phyloP scores from a whole-genome alignment of 2,329 filamentous ascomycete species.

The Penicillium hesseltinei region DNA sequence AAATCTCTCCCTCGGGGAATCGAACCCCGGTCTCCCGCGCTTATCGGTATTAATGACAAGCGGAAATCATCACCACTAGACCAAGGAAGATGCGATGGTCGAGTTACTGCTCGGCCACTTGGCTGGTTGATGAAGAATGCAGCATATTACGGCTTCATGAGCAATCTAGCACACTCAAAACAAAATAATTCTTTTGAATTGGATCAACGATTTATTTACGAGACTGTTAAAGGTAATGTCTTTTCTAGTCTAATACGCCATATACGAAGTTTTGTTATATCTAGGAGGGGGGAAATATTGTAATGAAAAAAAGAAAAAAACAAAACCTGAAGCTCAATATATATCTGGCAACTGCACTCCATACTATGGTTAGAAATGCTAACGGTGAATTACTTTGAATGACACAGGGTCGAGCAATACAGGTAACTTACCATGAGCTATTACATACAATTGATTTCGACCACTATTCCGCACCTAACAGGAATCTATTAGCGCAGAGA shows the following conservation, averaged over 20 bases:
- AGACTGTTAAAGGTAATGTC: fast-evolving
- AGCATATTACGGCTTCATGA: not conserved
- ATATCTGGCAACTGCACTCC: not conserved
- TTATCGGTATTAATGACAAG: constrained; percentile 35
- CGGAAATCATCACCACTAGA: constrained; percentile 44
- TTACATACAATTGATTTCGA: no score
- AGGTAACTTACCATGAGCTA: not conserved
- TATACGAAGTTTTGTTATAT: not conserved
- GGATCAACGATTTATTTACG: not conserved
- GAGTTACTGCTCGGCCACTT: constrained; percentile 30
- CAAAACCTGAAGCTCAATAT: not conserved
- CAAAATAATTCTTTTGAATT: not conserved
- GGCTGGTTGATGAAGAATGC: constrained; percentile 15
- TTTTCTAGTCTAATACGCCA: not conserved
- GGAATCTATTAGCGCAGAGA: not conserved
- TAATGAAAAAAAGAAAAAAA: not conserved
- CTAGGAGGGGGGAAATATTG: not conserved
- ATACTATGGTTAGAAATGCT: no score
- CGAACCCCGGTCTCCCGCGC: constrained; percentile 42
- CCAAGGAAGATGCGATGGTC: constrained; percentile 29
- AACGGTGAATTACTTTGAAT: not conserved
- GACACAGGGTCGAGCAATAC: not conserved
- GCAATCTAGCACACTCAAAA: fast-evolving
- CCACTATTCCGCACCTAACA: no score
- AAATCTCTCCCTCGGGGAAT: constrained; percentile 39